Base-by-base conservation (phyloP, 2,329 filamentous ascomycete species). In the Aspergillus sclerotialis region DNA sequence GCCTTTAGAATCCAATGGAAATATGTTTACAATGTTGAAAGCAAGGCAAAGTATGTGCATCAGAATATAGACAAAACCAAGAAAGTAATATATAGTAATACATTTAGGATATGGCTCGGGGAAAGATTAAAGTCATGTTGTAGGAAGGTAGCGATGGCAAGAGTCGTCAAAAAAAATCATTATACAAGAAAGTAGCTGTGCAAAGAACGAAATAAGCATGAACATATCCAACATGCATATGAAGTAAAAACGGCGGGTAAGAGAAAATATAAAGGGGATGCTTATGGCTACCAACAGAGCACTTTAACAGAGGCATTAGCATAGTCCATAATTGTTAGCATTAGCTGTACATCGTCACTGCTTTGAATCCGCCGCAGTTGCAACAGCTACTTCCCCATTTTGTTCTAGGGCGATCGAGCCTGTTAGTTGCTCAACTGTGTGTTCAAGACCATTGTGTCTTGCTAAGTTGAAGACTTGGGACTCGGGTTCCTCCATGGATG, bases 1-100 rank as follows among this genome's bases (percentile, higher is more conserved):
- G n/a, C n/a, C n/a, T n/a, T n/a, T 31, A 31, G 11, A 17, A 31
- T n/a, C n/a, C 23, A n/a, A 9, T 9, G n/a, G 8, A 25, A 8
- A 8, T 25, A 25, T 25, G 8, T n/a, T 25, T 35, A 24, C 35
- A 31, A 15, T 42, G 40, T n/a, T n/a, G n/a, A n/a, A n/a, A n/a
- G n/a, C n/a, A n/a, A 23, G 19, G 10, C 19, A 23, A 10, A 23
- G 6, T 23, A 23, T 23, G 19, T 23, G 10, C 10, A 23, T 6
- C n/a, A 10, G 19, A 10, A 23, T 10, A 23, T 23, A 23, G 10
- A 23, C 19, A 23, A 23, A 7, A 23, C 6, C 19, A 6, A 6
- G 10, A 23, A 23, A 23, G 10, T 10, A 23, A 23, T 23, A 10
- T 23, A 10, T 23, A 23, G 10, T 23, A 23, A 23, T 23, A 23